Percentiles rank a stretch among this genome's conserved stretches.
Conservation (phyloP, 768 basidiomycete genomes). For the Tricholoma sp. region DNA sequence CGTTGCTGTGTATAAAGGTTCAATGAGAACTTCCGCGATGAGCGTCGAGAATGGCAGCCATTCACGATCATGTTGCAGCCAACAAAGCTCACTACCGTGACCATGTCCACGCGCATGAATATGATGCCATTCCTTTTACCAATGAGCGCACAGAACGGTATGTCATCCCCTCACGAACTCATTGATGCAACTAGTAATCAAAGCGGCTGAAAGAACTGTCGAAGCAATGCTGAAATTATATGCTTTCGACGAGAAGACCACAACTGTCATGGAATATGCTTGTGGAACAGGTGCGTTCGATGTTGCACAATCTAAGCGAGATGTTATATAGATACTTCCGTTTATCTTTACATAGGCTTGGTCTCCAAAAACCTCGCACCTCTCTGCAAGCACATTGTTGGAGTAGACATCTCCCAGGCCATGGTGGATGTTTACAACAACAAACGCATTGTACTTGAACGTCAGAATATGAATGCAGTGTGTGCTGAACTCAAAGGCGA, state of each 20-base stretch:
- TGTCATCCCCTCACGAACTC: background rate
- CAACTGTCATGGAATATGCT: constrained; percentile 69
- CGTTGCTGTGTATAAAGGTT: background rate
- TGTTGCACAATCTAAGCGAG: background rate
- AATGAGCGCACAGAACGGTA: constrained; percentile 4
- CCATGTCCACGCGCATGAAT: constrained; percentile 9
- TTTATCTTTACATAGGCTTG: constrained; percentile 39
- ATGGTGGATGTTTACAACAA: constrained; percentile 64
- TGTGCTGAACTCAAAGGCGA: constrained; percentile 44
- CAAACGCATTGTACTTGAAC: constrained; percentile 33
- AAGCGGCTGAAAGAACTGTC: constrained; percentile 23
- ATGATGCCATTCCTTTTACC: constrained; percentile 11
- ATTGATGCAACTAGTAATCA: background rate
- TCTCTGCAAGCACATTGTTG: constrained; percentile 58
- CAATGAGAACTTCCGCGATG: too few relatives aligned
- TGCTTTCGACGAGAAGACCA: constrained; percentile 49
- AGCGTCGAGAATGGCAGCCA: background rate
- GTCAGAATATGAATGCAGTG: constrained; percentile 68
- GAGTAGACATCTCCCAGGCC: constrained; percentile 70
- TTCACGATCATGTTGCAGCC: constrained; percentile 4
- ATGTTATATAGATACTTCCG: background rate
- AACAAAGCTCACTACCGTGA: constrained; percentile 13
- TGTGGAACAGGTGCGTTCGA: constrained; percentile 57
- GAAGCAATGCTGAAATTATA: constrained; percentile 34
- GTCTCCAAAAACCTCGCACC: constrained; percentile 58